Percentiles rank a stretch among this genome's conserved stretches.
phyloP scores from a whole-genome alignment of 768 basidiomycete genomes.

The Boletus reticuloceps region DNA sequence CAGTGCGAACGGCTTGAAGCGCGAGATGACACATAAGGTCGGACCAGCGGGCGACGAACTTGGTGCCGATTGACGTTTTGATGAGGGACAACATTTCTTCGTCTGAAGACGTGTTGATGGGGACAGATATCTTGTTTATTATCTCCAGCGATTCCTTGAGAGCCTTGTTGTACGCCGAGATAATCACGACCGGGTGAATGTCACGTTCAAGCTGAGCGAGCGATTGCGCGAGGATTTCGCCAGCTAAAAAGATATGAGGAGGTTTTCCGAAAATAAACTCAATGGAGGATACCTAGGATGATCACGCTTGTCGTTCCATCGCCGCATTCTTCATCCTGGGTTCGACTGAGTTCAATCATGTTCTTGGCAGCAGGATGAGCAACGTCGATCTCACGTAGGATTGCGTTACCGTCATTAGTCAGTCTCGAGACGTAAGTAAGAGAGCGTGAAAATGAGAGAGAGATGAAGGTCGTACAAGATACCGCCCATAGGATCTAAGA shows the following conservation, averaged over 20 bases:
- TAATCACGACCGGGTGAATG: conserved; percentile 99
- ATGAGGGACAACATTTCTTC: conserved; percentile 93
- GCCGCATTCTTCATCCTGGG: conserved; percentile 98
- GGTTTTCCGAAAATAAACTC: neutral
- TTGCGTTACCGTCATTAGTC: conserved; percentile 99
- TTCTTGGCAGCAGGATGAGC: conserved; percentile 99
- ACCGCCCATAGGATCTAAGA: conserved; percentile 96
- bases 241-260: conserved; percentile 47
- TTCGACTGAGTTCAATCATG: conserved; percentile 97
- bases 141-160: conserved; percentile 89
- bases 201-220: conserved; percentile 90
- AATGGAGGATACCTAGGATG: conserved; percentile 68
- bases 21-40: conserved; percentile 97
- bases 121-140: conserved; percentile 82
- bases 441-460: neutral
- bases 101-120: conserved; percentile 84
- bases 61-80: conserved; percentile 98
- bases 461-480: conserved; percentile 65
- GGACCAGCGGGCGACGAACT: conserved; percentile 94
- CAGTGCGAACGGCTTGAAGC: conserved; percentile 86
- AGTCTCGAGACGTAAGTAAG: conserved; percentile 46
- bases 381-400: conserved; percentile 96
- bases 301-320: conserved; percentile 99
- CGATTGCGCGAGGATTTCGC: conserved; percentile 97
- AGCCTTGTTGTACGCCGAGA: conserved; percentile 96